Evolutionary conservation across 139 green algal species (phyloP).

Genomic region (Chlamydomonas eustigma): DNA sequence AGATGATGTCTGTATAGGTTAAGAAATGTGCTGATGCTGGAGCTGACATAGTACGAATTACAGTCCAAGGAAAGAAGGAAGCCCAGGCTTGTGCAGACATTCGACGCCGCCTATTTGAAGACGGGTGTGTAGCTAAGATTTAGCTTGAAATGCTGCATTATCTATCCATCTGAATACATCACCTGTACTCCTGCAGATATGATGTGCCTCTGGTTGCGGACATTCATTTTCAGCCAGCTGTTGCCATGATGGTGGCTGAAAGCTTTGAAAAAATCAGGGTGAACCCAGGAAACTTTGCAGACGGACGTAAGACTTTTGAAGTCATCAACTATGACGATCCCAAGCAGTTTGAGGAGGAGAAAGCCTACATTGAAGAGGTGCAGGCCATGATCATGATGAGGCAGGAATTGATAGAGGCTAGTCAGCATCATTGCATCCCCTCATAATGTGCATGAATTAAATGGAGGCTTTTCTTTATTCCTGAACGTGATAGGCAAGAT

Average conservation of each 20-base stretch:
- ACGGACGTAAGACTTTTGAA: slow-evolving; percentile 91
- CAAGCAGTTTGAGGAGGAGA: slow-evolving; percentile 78
- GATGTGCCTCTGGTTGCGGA: slow-evolving; percentile 94
- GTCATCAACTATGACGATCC: slow-evolving; percentile 90
- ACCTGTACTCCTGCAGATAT: slow-evolving; percentile 62
- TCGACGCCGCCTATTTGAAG: slow-evolving; percentile 88
- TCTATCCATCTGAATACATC: background rate
- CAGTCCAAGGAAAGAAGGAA: slow-evolving; percentile 92
- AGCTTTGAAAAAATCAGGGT: slow-evolving; percentile 97
- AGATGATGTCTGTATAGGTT: slow-evolving; percentile 67
- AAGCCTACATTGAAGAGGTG: slow-evolving; percentile 82
- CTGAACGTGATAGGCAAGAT: no score
- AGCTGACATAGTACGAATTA: slow-evolving; percentile 95
- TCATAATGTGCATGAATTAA: no score
- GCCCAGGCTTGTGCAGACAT: slow-evolving; percentile 92
- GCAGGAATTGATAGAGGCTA: no score
- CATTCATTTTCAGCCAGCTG: slow-evolving; percentile 97
- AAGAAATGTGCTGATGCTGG: slow-evolving; percentile 95
- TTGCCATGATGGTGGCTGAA: slow-evolving; percentile 96
- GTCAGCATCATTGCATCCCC: no score
- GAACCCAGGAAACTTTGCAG: slow-evolving; percentile 97
- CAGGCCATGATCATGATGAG: no score
- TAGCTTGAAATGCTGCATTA: background rate
- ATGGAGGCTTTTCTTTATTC: no score
- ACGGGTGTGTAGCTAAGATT: slow-evolving; percentile 50